A percentile compares a stretch with the other conserved stretches of the same genome.
phyloP scores from a whole-genome alignment of 2,329 filamentous ascomycete species.

The Spiromastix sp. region DNA sequence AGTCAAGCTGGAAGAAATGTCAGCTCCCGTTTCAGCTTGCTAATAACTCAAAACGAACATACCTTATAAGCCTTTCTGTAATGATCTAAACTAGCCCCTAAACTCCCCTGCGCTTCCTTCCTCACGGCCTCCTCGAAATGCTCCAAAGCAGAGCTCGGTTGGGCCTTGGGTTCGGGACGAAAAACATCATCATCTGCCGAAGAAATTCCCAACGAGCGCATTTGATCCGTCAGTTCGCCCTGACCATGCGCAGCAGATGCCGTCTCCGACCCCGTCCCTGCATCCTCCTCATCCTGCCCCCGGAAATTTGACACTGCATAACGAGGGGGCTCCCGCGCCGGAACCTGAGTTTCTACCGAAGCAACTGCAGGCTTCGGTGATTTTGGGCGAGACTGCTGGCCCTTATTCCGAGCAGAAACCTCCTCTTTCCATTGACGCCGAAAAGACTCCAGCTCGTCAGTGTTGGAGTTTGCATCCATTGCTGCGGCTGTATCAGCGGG shows the following conservation, averaged over 20 bases:
- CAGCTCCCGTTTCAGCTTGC: not conserved
- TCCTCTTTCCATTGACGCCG: slow-evolving; percentile 79
- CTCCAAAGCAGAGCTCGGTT: slow-evolving; percentile 71
- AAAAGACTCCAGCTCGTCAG: slow-evolving; percentile 67
- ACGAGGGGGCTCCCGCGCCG: slow-evolving; percentile 28
- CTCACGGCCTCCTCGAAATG: slow-evolving; percentile 89
- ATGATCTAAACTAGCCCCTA: slow-evolving; percentile 78
- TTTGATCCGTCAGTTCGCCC: slow-evolving; percentile 24
- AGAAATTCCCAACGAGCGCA: slow-evolving; percentile 25
- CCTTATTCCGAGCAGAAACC: slow-evolving; percentile 42
- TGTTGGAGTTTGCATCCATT: slow-evolving; percentile 3
- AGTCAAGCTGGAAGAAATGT: slow-evolving; percentile 55
- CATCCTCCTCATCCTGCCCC: slow-evolving; percentile 29
- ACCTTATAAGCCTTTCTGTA: slow-evolving; percentile 88
- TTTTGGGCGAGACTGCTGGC: slow-evolving; percentile 5
- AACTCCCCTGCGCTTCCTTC: slow-evolving; percentile 70
- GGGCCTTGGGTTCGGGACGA: slow-evolving; percentile 21
- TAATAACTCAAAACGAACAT: slow-evolving; percentile 17
- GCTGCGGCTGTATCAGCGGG: not conserved
- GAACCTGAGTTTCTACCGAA: slow-evolving; percentile 15
- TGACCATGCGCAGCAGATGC: slow-evolving; percentile 16
- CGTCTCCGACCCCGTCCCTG: slow-evolving; percentile 10
- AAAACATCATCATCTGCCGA: slow-evolving; percentile 30
- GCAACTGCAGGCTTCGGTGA: slow-evolving; percentile 9
- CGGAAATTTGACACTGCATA: slow-evolving; percentile 26